A percentile compares a stretch with the other conserved stretches of the same genome.
phyloP scores from a whole-genome alignment of 1,139 yeast species.

The Diutina neorugosa region DNA sequence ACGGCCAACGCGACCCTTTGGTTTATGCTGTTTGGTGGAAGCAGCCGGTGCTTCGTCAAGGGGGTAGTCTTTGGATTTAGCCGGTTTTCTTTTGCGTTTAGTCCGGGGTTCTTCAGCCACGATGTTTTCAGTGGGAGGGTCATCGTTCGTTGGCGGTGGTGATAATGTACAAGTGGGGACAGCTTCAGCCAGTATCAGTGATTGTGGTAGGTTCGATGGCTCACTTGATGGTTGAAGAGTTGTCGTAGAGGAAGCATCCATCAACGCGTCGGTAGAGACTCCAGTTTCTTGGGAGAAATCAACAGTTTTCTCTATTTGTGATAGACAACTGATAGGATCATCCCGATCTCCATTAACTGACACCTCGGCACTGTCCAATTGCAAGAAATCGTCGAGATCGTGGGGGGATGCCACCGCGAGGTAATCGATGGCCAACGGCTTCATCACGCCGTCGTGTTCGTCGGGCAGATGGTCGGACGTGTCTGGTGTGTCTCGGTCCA shows the following conservation, averaged over 20 bases:
- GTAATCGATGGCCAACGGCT: not conserved
- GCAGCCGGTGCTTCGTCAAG: not conserved
- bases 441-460: not conserved
- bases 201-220: too few relatives aligned
- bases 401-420: not conserved
- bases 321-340: not conserved
- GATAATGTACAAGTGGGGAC: too few relatives aligned
- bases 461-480: conserved; percentile 3
- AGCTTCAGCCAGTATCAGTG: too few relatives aligned
- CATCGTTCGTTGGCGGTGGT: too few relatives aligned
- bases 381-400: not conserved
- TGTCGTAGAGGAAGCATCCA: too few relatives aligned
- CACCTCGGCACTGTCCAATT: not conserved
- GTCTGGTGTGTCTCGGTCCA: conserved; percentile 2
- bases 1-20: not conserved
- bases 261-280: not conserved
- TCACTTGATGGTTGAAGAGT: too few relatives aligned
- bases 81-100: not conserved
- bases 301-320: not conserved
- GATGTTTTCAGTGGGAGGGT: too few relatives aligned
- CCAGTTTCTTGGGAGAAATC: not conserved
- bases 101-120: too few relatives aligned
- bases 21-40: not conserved
- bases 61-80: not conserved
- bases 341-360: not conserved